phyloP scores from a whole-genome alignment of 2,329 filamentous ascomycete species.

The Monilinia laxa region DNA sequence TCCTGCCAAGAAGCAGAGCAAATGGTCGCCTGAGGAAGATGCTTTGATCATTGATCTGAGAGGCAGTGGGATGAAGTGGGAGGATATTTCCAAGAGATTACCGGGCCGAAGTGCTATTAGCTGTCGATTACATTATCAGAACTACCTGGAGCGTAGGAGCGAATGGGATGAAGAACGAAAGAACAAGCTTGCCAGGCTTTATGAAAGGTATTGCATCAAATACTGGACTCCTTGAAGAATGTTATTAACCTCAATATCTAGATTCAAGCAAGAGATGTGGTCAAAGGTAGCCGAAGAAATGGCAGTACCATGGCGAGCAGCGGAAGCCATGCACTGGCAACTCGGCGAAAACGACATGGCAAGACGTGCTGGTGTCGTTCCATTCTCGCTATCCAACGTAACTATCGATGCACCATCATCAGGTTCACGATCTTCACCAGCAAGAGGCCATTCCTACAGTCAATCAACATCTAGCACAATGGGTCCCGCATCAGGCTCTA shows the following conservation, averaged over 20 bases:
- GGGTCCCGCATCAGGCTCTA: conserved; percentile 26
- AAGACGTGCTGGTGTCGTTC: conserved; percentile 81
- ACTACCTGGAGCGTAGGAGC: conserved; percentile 88
- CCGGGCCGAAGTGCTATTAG: conserved; percentile 92
- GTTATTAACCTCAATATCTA: conserved; percentile 43
- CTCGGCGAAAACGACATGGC: conserved; percentile 94
- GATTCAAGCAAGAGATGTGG: conserved; percentile 99
- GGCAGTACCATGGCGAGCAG: conserved; percentile 90
- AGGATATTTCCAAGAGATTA: conserved; percentile 90
- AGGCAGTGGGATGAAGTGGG: conserved; percentile 95
- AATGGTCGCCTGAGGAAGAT: conserved; percentile 94
- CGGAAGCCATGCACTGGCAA: conserved; percentile 98
- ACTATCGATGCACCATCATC: conserved; percentile 47
- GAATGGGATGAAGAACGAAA: conserved; percentile 98
- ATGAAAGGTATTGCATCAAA: conserved; percentile 70
- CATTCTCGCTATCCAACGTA: conserved; percentile 69
- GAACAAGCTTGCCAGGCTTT: conserved; percentile 90
- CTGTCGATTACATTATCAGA: conserved; percentile 93
- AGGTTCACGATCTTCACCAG: conserved; percentile 48
- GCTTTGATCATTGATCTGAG: conserved; percentile 89
- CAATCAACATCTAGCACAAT: conserved; percentile 35
- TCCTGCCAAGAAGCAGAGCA: conserved; percentile 90
- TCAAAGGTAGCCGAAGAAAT: conserved; percentile 93
- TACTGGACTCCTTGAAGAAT: not conserved
- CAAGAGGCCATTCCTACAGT: conserved; percentile 36